phyloP scores from a whole-genome alignment of 345 rosid species.

The Citrus medica region DNA sequence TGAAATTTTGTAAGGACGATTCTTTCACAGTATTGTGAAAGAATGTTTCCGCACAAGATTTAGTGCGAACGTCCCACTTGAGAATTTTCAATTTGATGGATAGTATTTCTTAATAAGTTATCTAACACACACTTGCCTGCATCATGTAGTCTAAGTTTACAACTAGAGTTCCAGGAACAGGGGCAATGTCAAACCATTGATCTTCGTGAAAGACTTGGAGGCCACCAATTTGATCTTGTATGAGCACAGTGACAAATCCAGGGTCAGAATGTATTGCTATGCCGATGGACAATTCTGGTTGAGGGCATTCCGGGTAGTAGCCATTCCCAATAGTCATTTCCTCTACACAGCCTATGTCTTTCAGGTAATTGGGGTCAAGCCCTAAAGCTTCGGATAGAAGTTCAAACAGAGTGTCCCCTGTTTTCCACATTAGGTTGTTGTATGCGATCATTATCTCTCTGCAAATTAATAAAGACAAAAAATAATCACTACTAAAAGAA shows the following conservation, averaged over 20 bases:
- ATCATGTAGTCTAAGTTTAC: slow-evolving; percentile 33
- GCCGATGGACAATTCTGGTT: slow-evolving; percentile 38
- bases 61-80: too few species aligned
- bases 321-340: slow-evolving; percentile 20
- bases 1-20: too few species aligned
- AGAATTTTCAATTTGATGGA: too few species aligned
- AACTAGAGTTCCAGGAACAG: slow-evolving; percentile 17
- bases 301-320: slow-evolving; percentile 41
- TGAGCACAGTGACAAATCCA: slow-evolving; percentile 28
- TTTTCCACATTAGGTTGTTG: background rate
- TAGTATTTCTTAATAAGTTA: too few species aligned
- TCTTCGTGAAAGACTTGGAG: slow-evolving; percentile 30
- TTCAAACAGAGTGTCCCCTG: background rate
- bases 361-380: slow-evolving; percentile 16
- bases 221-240: slow-evolving; percentile 35
- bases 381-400: slow-evolving; percentile 15
- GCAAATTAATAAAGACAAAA: background rate
- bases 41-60: too few species aligned
- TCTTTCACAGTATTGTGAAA: too few species aligned
- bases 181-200: slow-evolving; percentile 30
- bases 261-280: slow-evolving; percentile 26
- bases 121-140: slow-evolving; percentile 13
- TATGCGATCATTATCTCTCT: background rate
- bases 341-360: slow-evolving; percentile 20
- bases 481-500: background rate